phyloP scores from a whole-genome alignment of 1,284 basidiomycete genomes.

The Neonothopanus nambi region DNA sequence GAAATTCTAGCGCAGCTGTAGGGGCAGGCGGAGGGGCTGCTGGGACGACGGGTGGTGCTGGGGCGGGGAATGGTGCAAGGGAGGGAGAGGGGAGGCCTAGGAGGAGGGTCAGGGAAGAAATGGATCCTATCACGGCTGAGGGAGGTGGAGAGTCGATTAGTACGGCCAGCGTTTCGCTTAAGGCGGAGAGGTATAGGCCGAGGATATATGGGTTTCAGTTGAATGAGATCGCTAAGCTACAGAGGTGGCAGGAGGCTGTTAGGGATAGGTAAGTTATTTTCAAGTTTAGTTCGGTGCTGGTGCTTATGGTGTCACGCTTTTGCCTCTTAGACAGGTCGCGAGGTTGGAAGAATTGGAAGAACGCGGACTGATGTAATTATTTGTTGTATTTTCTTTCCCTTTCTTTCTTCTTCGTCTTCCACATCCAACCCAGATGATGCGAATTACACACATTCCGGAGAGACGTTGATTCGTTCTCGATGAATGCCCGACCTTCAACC shows the following conservation, averaged over 20 bases:
- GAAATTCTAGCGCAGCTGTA: not conserved
- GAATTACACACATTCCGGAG: conserved; percentile 14
- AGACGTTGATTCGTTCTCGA: conserved; percentile 7
- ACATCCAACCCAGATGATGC: conserved; percentile 13
- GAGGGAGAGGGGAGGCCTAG: conserved; percentile 39
- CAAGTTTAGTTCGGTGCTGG: not conserved
- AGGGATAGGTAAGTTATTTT: conserved; percentile 68
- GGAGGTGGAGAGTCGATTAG: conserved; percentile 63
- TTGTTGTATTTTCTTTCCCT: not conserved
- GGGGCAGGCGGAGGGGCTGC: conserved; percentile 13
- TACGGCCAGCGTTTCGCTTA: conserved; percentile 79
- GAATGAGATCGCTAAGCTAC: conserved; percentile 88
- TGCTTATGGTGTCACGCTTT: not conserved
- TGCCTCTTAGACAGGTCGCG: conserved; percentile 10
- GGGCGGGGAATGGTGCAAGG: too few species aligned
- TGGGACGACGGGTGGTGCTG: conserved; percentile 15
- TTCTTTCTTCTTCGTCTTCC: not conserved
- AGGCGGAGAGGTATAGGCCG: conserved; percentile 87
- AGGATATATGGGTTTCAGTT: conserved; percentile 95
- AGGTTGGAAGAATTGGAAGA: conserved; percentile 17
- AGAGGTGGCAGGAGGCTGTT: conserved; percentile 90
- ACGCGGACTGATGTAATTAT: not conserved
- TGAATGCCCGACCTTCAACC: conserved; percentile 9
- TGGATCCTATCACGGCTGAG: conserved; percentile 52
- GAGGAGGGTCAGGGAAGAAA: conserved; percentile 48